Base-by-base conservation (phyloP, 2,329 filamentous ascomycete species). In the Torrubiella hemipterigena region DNA sequence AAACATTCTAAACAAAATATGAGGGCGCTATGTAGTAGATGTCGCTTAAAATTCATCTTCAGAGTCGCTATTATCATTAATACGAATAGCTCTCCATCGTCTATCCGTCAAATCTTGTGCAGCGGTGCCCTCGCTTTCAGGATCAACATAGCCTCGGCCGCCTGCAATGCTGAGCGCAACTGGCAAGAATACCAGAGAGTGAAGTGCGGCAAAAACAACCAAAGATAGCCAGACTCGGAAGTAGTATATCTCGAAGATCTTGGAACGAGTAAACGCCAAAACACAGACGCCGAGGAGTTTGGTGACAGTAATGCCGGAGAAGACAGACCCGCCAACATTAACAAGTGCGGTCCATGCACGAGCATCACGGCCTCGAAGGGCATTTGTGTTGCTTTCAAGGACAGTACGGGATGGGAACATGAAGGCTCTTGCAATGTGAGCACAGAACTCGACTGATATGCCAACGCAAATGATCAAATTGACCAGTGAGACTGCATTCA, bases 211-310 rank as follows among this genome's bases (percentile, higher is more conserved):
- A 54, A 94, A 89, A 8, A 93, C 54, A 9, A 98, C 87, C 33
- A 98, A 70, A 6, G 87, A 81, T 13, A 95, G 63, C 91, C 91
- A 98, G 26, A 98, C 82, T 26, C 91, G 73, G 68, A 98, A 98
- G 58, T 98, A 98, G 60, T 98, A 98, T 35, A 98, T 85, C 62
- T 98, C 93, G 47, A 98, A 98, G 49, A 98, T 98, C 72, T 96
- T 98, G 55, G 84, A 93, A 31, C 83, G 67, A 7, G 91, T 98
- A 49, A 95, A 98, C 0, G 91, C 91, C 14, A 98, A 65, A 21
- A 98, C 91, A 27, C 71, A 79, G 1, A 98, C 89, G 4, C 91
- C 91, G 3, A 98, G 64, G 2, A 98, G 69, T 58, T 98, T 98
- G 3, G 91, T 98, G 31, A 98, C 67, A 0, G 89, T 96, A 52